phyloP scores from a whole-genome alignment of 495 filamentous ascomycete genomes.

The Neurospora intermedia region DNA sequence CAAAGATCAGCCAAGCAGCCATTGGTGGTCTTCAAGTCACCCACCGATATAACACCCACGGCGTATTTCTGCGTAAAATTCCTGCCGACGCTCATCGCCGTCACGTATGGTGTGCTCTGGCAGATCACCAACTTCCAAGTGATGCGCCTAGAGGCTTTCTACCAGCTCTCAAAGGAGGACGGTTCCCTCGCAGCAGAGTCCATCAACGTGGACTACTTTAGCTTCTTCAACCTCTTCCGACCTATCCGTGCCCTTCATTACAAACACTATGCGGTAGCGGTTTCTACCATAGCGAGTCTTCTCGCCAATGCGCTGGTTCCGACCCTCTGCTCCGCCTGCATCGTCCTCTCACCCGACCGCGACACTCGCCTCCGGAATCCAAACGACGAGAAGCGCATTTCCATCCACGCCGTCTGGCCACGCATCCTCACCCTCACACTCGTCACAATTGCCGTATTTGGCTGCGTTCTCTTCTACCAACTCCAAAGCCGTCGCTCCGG shows the following conservation, averaged over 20 bases:
- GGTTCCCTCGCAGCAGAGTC: conserved; percentile 56
- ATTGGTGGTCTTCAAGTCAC: conserved; percentile 40
- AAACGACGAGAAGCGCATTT: conserved; percentile 36
- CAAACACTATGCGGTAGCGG: conserved; percentile 54
- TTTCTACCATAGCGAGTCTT: conserved; percentile 49
- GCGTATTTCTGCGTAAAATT: conserved; percentile 65
- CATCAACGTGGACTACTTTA: conserved; percentile 65
- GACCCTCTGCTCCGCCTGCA: conserved; percentile 46
- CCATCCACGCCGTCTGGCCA: conserved; percentile 47
- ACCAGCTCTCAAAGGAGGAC: conserved; percentile 54
- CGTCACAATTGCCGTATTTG: conserved; percentile 44
- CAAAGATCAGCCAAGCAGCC: conserved; percentile 38
- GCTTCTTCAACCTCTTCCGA: conserved; percentile 49
- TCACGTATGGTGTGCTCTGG: conserved; percentile 65
- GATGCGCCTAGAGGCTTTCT: conserved; percentile 63
- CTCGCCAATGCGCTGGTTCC: conserved; percentile 55
- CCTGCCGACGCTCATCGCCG: conserved; percentile 55
- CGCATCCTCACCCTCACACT: conserved; percentile 44
- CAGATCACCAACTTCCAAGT: conserved; percentile 66
- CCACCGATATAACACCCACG: conserved; percentile 37
- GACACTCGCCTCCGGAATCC: conserved; percentile 17
- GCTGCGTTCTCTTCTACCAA: conserved; percentile 46
- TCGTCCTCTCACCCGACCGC: conserved; percentile 42
- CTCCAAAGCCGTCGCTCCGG: conserved; percentile 51
- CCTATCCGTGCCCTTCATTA: conserved; percentile 49